A percentile compares a stretch with the other conserved stretches of the same genome.
Conservation (phyloP, 768 basidiomycete species). For the Tubosaeta sp. region DNA sequence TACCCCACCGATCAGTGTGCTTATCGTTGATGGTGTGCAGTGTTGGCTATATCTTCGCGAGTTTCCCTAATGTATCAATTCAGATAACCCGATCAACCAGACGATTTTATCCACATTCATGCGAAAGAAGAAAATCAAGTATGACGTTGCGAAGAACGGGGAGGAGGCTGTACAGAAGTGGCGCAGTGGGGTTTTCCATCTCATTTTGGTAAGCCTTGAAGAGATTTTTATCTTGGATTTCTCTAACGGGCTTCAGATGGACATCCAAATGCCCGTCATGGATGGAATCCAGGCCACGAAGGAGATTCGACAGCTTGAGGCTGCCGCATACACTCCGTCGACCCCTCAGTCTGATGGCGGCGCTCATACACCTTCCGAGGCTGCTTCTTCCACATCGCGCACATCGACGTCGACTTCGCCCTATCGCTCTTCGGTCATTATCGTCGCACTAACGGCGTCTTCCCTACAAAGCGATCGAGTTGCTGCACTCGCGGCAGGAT, state of each 20-base stretch:
- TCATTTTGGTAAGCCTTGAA: slow-evolving; percentile 75
- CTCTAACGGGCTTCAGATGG: slow-evolving; percentile 68
- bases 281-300: slow-evolving; percentile 97
- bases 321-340: slow-evolving; percentile 60
- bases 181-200: slow-evolving; percentile 88
- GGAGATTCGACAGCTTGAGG: slow-evolving; percentile 87
- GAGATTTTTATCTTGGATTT: not conserved
- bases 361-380: slow-evolving; percentile 50
- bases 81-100: slow-evolving; percentile 98
- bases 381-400: slow-evolving; percentile 44
- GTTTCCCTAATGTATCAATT: slow-evolving; percentile 10
- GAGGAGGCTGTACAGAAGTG: slow-evolving; percentile 95
- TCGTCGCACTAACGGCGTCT: slow-evolving; percentile 97
- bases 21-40: slow-evolving; percentile 91
- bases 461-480: slow-evolving; percentile 94
- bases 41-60: not conserved
- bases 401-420: slow-evolving; percentile 47
- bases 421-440: slow-evolving; percentile 92
- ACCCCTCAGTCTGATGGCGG: slow-evolving; percentile 58
- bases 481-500: slow-evolving; percentile 94
- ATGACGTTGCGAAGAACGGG: slow-evolving; percentile 91
- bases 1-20: slow-evolving; percentile 93
- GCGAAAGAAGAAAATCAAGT: slow-evolving; percentile 94
- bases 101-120: slow-evolving; percentile 97
- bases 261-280: slow-evolving; percentile 99